These are phyloP conservation scores for Dunaliella sp. DNA, from an alignment of 139 green algal species.

Conservation along the genomic window DNA sequence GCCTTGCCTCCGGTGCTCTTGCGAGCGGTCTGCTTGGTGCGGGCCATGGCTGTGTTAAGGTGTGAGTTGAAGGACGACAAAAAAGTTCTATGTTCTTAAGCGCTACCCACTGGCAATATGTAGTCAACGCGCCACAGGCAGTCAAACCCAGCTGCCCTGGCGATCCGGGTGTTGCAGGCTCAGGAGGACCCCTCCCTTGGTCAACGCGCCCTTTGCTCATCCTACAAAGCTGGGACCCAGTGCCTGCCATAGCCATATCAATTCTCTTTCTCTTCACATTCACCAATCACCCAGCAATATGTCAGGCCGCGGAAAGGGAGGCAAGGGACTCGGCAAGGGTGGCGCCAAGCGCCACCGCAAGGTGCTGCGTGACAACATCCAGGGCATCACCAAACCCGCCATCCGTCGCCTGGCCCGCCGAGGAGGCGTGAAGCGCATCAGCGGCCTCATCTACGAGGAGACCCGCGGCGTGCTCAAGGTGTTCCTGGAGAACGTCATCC, in stretches of 20 bases:
- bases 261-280: no score
- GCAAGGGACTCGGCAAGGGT: conserved; percentile 88
- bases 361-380: conserved; percentile 90
- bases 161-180: no score
- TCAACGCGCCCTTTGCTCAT: no score
- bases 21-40: conserved; percentile 73
- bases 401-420: conserved; percentile 73
- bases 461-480: conserved; percentile 83
- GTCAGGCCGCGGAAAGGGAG: conserved; percentile 21
- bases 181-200: no score
- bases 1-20: conserved; percentile 88
- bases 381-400: conserved; percentile 82
- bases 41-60: conserved; percentile 59
- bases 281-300: no score
- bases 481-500: conserved; percentile 91
- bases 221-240: no score
- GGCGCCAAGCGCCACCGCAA: conserved; percentile 89
- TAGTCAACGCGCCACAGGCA: no score
- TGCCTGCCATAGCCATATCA: no score
- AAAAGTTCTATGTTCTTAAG: no score
- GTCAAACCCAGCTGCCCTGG: no score
- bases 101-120: no score
- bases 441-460: conserved; percentile 87
- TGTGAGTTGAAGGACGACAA: no score
- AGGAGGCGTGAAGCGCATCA: conserved; percentile 56